Percentiles rank a stretch among this genome's conserved stretches.
phyloP scores from a whole-genome alignment of 179 eudicot genomes.

The Patellifolia procumbens region DNA sequence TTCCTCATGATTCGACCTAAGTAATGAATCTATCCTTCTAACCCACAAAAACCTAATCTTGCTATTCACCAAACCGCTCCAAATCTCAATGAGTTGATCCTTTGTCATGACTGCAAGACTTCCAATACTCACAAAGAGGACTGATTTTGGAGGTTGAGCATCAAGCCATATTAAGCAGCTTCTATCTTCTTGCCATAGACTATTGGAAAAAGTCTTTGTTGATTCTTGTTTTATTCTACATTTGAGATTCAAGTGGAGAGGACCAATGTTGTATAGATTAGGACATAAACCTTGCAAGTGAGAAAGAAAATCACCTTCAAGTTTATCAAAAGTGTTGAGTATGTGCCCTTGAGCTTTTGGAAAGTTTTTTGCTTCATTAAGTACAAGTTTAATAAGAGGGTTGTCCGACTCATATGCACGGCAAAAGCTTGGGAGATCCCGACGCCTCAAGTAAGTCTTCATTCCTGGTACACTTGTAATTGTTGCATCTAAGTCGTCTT shows the following conservation, averaged over 20 bases:
- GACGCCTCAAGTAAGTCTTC: conserved; percentile 44
- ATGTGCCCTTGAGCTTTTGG: conserved; percentile 51
- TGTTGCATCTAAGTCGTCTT: conserved; percentile 38
- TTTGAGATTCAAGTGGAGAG: conserved; percentile 43
- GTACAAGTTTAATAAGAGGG: conserved; percentile 18
- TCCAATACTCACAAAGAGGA: conserved; percentile 53
- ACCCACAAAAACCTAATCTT: too few relatives aligned
- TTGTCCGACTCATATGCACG: conserved; percentile 29
- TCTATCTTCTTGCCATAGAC: conserved; percentile 47
- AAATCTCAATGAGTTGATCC: too few relatives aligned
- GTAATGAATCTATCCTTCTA: conserved; percentile 44
- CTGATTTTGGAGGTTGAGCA: conserved; percentile 38
- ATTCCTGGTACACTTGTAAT: conserved; percentile 44
- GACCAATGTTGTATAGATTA: conserved; percentile 55
- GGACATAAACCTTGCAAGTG: conserved; percentile 37
- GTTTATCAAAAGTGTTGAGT: conserved; percentile 60
- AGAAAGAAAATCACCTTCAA: conserved; percentile 50
- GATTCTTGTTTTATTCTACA: conserved; percentile 20
- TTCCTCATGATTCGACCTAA: conserved; percentile 5
- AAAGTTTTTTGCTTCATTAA: conserved; percentile 20
- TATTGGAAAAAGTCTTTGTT: conserved; percentile 24
- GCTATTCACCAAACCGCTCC: too few relatives aligned
- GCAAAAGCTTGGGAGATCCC: conserved; percentile 52
- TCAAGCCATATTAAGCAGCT: conserved; percentile 53
- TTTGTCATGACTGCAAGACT: too few relatives aligned